phyloP scores from a whole-genome alignment of 2,329 filamentous ascomycete genomes.

The Calcarisporium arbuscula region DNA sequence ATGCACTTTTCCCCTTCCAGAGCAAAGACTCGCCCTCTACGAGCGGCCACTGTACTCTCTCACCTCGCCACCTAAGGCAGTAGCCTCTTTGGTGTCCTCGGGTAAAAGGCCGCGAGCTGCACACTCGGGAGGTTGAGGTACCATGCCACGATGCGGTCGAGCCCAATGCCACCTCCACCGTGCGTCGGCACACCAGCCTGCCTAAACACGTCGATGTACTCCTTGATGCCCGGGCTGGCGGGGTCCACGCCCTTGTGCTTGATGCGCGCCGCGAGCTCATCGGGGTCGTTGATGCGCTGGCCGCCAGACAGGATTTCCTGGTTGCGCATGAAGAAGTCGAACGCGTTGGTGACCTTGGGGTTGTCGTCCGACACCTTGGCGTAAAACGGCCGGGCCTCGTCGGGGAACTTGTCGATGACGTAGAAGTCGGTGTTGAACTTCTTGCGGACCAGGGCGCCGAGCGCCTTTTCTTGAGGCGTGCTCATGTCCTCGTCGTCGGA shows the following conservation, averaged over 20 bases:
- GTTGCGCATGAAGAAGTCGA: conserved; percentile 84
- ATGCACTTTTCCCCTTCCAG: too few species aligned
- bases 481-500: conserved; percentile 72
- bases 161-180: conserved; percentile 13
- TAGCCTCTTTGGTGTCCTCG: conserved; percentile 54
- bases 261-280: conserved; percentile 71
- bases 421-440: conserved; percentile 97
- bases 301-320: conserved; percentile 91
- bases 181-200: conserved; percentile 84
- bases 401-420: conserved; percentile 92
- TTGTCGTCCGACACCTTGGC: conserved; percentile 70
- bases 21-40: too few species aligned
- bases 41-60: too few species aligned
- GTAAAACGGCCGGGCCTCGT: conserved; percentile 83
- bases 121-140: conserved; percentile 54
- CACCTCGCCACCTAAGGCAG: conserved; percentile 40
- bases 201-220: conserved; percentile 78
- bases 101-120: conserved; percentile 52
- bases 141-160: conserved; percentile 68
- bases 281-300: conserved; percentile 80
- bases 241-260: conserved; percentile 76
- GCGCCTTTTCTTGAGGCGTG: conserved; percentile 80
- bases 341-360: conserved; percentile 59
- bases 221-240: conserved; percentile 66
- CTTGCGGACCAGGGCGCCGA: conserved; percentile 76